phyloP scores from a whole-genome alignment of 179 eudicot species.

The Heliamphora pulchella region DNA sequence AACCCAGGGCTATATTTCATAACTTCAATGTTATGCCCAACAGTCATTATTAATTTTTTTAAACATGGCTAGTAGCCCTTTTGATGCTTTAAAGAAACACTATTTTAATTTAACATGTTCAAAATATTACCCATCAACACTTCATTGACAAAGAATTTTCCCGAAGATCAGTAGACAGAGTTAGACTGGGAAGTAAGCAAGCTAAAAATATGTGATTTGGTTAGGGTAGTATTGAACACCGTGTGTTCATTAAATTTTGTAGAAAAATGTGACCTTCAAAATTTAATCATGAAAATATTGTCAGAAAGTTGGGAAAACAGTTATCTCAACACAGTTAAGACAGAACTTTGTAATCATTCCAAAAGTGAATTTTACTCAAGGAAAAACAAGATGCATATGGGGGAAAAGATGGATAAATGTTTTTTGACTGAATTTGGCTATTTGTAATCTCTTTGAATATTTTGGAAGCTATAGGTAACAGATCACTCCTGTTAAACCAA shows the following conservation, averaged over 20 bases:
- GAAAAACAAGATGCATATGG: background rate
- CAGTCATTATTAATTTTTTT: background rate
- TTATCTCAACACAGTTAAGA: background rate
- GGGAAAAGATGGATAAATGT: background rate
- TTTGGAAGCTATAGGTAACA: background rate
- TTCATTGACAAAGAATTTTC: background rate
- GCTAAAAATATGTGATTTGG: background rate
- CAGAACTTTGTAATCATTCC: background rate
- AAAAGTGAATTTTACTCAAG: background rate
- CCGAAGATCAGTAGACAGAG: background rate
- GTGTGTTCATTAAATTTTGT: background rate
- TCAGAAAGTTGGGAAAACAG: slow-evolving; percentile 7
- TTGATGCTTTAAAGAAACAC: background rate
- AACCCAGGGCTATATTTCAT: background rate
- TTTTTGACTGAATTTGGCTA: background rate
- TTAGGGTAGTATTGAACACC: background rate
- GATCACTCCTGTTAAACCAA: background rate
- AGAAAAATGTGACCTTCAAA: background rate
- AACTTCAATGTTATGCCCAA: background rate
- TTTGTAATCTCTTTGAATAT: background rate
- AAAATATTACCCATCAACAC: background rate
- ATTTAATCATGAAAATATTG: background rate
- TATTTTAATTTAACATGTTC: background rate
- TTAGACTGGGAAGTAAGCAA: background rate
- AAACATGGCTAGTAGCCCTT: background rate